phyloP scores from a whole-genome alignment of 2,329 filamentous ascomycete genomes.

The Cordyceps cateniannulata region DNA sequence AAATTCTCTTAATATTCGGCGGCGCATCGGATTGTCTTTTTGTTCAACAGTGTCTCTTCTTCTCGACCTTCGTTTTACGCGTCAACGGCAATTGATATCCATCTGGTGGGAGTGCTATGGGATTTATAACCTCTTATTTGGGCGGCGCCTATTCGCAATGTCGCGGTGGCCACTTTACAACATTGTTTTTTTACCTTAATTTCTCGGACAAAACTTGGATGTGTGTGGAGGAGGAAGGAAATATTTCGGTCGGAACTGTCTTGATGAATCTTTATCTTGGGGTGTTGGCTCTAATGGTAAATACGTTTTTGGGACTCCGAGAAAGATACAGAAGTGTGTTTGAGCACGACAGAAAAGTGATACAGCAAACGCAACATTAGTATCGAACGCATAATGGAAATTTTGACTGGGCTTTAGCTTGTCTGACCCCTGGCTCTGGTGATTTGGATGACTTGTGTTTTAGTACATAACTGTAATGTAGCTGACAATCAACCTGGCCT shows the following conservation, averaged over 20 bases:
- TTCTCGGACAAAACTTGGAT: slow-evolving; percentile 5
- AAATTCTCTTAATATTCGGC: not conserved
- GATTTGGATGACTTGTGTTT: not conserved
- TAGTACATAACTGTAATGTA: slow-evolving; percentile 10
- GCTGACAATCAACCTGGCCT: not conserved
- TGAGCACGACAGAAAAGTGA: not conserved
- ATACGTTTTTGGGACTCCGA: slow-evolving; percentile 3
- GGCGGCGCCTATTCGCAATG: not conserved
- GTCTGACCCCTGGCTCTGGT: not conserved
- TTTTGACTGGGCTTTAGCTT: not conserved
- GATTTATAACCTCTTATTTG: slow-evolving; percentile 10
- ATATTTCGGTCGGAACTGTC: not conserved
- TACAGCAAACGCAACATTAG: not conserved
- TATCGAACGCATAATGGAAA: slow-evolving; percentile 1
- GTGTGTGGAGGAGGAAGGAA: not conserved
- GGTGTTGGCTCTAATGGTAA: slow-evolving; percentile 11
- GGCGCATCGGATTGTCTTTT: slow-evolving; percentile 1
- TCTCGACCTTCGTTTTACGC: slow-evolving; percentile 2
- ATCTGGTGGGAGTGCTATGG: slow-evolving; percentile 6
- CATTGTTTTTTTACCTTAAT: slow-evolving; percentile 1
- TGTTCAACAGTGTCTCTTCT: not conserved
- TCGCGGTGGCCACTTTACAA: not conserved
- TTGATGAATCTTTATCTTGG: not conserved
- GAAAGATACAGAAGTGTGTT: not conserved
- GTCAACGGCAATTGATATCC: slow-evolving; percentile 12